A percentile compares a stretch with the other conserved stretches of the same genome.
Evolutionary conservation across 2,329 filamentous ascomycete species (phyloP).

Genomic region (Diaporthe destruens): DNA sequence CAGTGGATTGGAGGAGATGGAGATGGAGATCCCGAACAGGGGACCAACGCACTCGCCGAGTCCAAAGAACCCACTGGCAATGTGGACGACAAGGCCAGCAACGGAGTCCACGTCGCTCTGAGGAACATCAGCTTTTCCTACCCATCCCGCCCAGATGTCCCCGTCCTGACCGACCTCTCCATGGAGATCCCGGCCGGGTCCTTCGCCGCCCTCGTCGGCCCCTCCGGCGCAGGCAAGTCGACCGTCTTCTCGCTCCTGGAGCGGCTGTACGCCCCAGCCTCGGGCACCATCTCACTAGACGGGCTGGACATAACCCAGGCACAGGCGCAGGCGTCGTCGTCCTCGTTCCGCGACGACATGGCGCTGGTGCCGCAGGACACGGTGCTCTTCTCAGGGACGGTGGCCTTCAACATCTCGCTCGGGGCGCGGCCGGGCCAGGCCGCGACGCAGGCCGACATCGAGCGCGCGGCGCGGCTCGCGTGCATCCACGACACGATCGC

Average conservation of each 20-base stretch:
- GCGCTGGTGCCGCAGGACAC: slow-evolving; percentile 70
- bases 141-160: neutral
- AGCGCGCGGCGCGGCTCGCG: too few relatives aligned
- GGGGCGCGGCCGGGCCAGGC: too few relatives aligned
- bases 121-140: slow-evolving; percentile 74
- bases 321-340: slow-evolving; percentile 39
- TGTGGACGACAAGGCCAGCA: neutral
- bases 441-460: too few relatives aligned
- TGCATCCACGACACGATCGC: too few relatives aligned
- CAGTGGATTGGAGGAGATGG: neutral
- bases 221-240: slow-evolving; percentile 76
- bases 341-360: slow-evolving; percentile 63
- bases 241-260: slow-evolving; percentile 71
- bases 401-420: too few relatives aligned
- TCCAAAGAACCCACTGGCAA: neutral
- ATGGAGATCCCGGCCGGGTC: slow-evolving; percentile 69
- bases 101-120: slow-evolving; percentile 65
- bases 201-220: slow-evolving; percentile 74
- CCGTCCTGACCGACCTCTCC: slow-evolving; percentile 71
- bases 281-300: slow-evolving; percentile 59
- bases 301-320: slow-evolving; percentile 59
- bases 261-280: slow-evolving; percentile 60
- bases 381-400: slow-evolving; percentile 44
- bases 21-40: slow-evolving; percentile 14
- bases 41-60: neutral